Evolutionary conservation across 345 rosid genomes (phyloP).

Genomic region (Syzygium jambos): DNA sequence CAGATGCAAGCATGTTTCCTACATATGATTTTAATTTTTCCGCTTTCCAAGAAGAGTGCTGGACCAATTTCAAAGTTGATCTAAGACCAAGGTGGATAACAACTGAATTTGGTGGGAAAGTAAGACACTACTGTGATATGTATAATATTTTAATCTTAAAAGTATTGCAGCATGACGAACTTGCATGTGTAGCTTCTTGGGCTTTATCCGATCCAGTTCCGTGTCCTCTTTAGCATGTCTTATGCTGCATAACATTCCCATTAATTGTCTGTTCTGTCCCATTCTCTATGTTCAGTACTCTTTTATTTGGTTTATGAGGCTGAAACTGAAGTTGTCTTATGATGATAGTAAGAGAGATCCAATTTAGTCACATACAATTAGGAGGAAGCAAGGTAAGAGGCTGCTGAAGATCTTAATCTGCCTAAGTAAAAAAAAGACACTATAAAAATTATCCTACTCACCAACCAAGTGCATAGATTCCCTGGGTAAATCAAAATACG

Average conservation of each 20-base stretch:
- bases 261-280: neutral
- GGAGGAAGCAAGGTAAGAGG: neutral
- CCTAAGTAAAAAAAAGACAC: neutral
- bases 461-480: neutral
- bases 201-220: neutral
- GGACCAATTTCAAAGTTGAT: conserved; percentile 42
- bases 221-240: neutral
- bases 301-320: neutral
- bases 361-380: neutral
- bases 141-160: neutral
- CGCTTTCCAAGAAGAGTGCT: conserved; percentile 56
- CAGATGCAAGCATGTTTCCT: conserved; percentile 60
- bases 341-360: neutral
- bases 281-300: neutral
- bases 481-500: neutral
- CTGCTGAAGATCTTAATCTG: neutral
- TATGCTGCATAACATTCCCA: neutral
- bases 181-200: neutral
- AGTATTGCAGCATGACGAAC: neutral
- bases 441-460: neutral
- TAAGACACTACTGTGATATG: conserved; percentile 18
- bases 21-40: conserved; percentile 53
- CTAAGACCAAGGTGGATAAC: conserved; percentile 89
- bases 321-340: neutral
- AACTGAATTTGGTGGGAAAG: conserved; percentile 83